Conservation (phyloP, 495 filamentous ascomycete species). For the Neurospora sp. region DNA sequence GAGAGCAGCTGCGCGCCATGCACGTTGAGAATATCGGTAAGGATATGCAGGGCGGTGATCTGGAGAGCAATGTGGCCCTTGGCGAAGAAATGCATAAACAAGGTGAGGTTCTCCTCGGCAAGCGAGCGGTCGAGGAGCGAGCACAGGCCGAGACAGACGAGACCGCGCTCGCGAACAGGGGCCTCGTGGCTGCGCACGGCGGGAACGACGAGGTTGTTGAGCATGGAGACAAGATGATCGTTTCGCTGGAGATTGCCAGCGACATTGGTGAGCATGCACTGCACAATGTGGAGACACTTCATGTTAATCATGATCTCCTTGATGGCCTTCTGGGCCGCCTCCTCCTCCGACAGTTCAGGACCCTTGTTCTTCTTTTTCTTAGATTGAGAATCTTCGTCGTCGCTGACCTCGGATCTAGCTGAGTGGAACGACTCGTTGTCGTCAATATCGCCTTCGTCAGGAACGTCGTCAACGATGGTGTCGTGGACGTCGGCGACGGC, state of each 20-base stretch:
- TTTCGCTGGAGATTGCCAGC: conserved; percentile 76
- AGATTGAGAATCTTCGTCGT: conserved; percentile 42
- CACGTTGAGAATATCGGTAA: conserved; percentile 85
- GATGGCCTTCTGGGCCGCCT: conserved; percentile 70
- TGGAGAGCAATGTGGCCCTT: conserved; percentile 87
- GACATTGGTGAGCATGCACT: conserved; percentile 93
- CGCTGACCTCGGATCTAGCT: conserved; percentile 71
- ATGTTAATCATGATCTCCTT: conserved; percentile 91
- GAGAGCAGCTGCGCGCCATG: conserved; percentile 67
- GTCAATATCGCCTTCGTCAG: conserved; percentile 36
- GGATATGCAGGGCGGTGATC: conserved; percentile 78
- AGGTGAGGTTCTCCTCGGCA: conserved; percentile 82
- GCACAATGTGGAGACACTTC: conserved; percentile 95
- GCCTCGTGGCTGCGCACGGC: conserved; percentile 89
- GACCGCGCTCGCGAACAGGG: conserved; percentile 79
- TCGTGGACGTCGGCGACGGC: conserved; percentile 94
- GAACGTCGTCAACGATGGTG: conserved; percentile 56
- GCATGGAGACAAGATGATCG: conserved; percentile 78
- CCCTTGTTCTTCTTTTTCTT: conserved; percentile 39
- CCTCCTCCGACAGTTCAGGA: conserved; percentile 53
- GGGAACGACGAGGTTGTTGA: conserved; percentile 93
- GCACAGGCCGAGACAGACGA: conserved; percentile 82
- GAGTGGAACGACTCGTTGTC: conserved; percentile 87
- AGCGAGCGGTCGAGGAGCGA: conserved; percentile 84
- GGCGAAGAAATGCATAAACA: conserved; percentile 92